Base-by-base conservation (phyloP, 2,329 filamentous ascomycete species). In the Exophiala calicioides region DNA sequence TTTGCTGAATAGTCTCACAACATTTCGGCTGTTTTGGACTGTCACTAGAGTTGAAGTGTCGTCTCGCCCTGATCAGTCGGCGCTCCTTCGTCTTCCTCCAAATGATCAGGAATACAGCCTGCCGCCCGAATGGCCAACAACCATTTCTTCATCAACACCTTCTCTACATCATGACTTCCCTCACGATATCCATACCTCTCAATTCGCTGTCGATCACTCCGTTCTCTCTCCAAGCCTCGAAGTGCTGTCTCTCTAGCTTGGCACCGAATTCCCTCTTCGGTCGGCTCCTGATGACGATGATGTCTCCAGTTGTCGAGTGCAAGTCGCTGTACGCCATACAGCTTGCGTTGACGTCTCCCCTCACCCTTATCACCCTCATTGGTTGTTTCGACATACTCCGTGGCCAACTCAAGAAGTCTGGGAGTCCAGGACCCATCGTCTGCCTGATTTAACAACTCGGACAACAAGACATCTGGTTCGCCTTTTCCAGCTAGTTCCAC, bases 71-170 rank as follows among this genome's bases (percentile, higher is more conserved):
- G n/a, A n/a, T n/a, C n/a, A n/a, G n/a, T n/a, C n/a, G n/a, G n/a
- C n/a, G n/a, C n/a, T 3, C 31, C 13, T 15, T 16, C 15, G 12
- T 31, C 44, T 12, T 10, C 24, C 7, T 39, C 24, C 20, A 39
- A 10, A 7, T 24, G 23, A 21, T 20, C 37, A 12, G 42, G 43
- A 16, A 43, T 38, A 13, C 24, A 27, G 9, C 33, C 38, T 18
- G 24, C 24, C 38, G 43, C 23, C 12, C 36, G 36, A 10, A 51
- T 42, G 12, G 27, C 39, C 6, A 32, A 18, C 48, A 51, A 20
- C 48, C 48, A 39, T 18, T 46, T 24, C 32, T 13, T 33, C 48
- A 51, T 51, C 13, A 51, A 18, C 13, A 9, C 19, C 39, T 29
- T 39, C 37, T 51, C 42, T 13, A n/a, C 32, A 9, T 33, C 38